Base-by-base conservation (phyloP, 306 rosid species). In the Neltuma alba region DNA sequence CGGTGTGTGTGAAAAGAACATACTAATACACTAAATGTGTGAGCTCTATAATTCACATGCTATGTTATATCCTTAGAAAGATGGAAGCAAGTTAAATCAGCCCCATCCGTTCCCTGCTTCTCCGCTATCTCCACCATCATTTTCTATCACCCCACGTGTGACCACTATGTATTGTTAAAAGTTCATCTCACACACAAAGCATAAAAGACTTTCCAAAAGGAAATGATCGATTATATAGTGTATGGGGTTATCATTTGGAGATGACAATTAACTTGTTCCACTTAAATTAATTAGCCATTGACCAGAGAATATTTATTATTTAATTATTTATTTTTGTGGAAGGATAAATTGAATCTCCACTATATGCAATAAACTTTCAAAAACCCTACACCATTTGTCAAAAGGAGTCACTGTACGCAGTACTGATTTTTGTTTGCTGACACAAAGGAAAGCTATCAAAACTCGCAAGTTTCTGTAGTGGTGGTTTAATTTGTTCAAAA, bases 131-230 rank as follows among this genome's bases (percentile, higher is more conserved):
- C 34, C 34, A 27, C 21, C 62, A 72, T 54, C 65, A n/a, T 20
- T 72, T 47, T 72, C 65, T 15, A 52, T 52, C 72, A 42, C 66
- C 64, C 64, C 34, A 36, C 27, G 66, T 54, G 77, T 36, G 48
- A 57, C 66, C 77, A 73, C 77, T 73, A 55, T 23, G 23, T n/a
- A 14, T 73, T 73, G 77, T 20, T 21, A 36, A 55, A 66, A 55
- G 50, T 73, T 72, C 76, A 50, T 50, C 34, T 58, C 18, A 3
- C 62, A 20, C 27, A 12, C 28, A 1, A 12, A 12, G 2, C 6
- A 69, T 33, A 44, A 42, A 44, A 45, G 11, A 16, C 52, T 50
- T 72, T 72, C 45, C 33, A 48, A 72, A 31, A 20, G 76, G 40
- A 71, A 72, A 72, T 50, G 76, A 72, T 72, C 63, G 52, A 38